Conservation (phyloP, 495 filamentous ascomycete species). For the Penicillium chermesinum region DNA sequence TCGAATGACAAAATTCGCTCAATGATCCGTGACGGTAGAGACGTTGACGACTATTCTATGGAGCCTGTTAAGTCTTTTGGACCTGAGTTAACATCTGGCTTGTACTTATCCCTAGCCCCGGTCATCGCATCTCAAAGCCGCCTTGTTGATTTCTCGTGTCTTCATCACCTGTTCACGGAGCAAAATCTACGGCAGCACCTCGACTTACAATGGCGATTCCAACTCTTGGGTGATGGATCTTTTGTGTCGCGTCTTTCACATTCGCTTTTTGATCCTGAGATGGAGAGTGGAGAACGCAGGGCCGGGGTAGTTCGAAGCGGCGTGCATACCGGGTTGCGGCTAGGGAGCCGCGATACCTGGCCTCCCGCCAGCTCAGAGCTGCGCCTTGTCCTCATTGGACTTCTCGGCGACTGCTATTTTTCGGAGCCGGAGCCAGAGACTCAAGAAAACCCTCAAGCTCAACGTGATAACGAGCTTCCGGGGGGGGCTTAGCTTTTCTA, state of each 20-base stretch:
- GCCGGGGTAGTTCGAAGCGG: conserved; percentile 62
- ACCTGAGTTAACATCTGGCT: conserved; percentile 66
- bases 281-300: conserved; percentile 69
- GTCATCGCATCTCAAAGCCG: conserved; percentile 67
- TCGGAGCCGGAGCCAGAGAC: conserved; percentile 16
- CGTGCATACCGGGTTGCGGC: conserved; percentile 71
- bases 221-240: conserved; percentile 77
- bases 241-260: conserved; percentile 74
- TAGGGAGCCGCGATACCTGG: conserved; percentile 76
- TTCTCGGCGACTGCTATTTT: conserved; percentile 71
- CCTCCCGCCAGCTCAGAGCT: conserved; percentile 91
- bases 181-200: conserved; percentile 74
- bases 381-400: conserved; percentile 78
- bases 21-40: conserved; percentile 20
- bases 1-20: conserved; percentile 27
- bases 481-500: conserved; percentile 79
- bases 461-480: conserved; percentile 54
- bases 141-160: conserved; percentile 69
- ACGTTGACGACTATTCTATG: conserved; percentile 3
- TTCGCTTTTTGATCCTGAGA: conserved; percentile 82
- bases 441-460: conserved; percentile 17
- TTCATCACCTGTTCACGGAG: conserved; percentile 73
- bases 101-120: conserved; percentile 70
- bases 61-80: conserved; percentile 39
- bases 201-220: conserved; percentile 69